Evolutionary conservation across 2,329 filamentous ascomycete species (phyloP), one percentile per base, ranked within the genome.

Genomic region (Exophiala viscosa): DNA sequence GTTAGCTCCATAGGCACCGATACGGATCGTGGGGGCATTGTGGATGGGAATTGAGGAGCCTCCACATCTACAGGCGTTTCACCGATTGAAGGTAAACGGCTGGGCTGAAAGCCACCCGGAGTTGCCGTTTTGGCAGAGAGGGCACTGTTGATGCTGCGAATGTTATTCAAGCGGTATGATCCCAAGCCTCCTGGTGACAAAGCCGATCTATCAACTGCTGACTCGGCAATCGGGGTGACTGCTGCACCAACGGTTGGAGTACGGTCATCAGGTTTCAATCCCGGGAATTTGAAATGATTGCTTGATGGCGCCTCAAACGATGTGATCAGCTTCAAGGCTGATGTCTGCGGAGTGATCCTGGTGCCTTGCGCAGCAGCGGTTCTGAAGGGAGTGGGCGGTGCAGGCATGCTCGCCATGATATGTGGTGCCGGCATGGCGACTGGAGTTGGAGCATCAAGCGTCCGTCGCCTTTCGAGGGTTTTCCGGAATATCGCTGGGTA

Each of bases 291-390:
- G 48, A 84, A 82, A 57, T 85, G 84, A 3, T 68, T 63, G 35
- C 65, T 69, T 0, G 65, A 59, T 32, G 72, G 67, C 5, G 63
- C 52, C 17, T 84, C 87, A 64, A 99, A 97, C 0, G 87, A 86
- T 0, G 93, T 97, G 63, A 97, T 95, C 1, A 97, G 80, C 68
- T 95, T 96, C 55, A 97, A 75, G 0, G 92, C 84, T 8, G 90
- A 88, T 23, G 86, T 85, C 73, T 95, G 95, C 10, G 85, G 83
- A 46, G 89, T 83, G 41, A 80, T 71, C 31, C 80, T 69, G 45
- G 71, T 75, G 8, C 71, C 79, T 80, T 55, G 55, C 9, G 57
- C 55, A 23, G 55, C 52, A 43, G 59, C 60, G 23, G 49, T 60
- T 31, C 60, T 55, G 52, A 59, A 59, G 11, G 62, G 62, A 15